These are phyloP conservation scores for Camellia granthamiana DNA, from an alignment of 148 eudicot species.

Conservation along the genomic window DNA sequence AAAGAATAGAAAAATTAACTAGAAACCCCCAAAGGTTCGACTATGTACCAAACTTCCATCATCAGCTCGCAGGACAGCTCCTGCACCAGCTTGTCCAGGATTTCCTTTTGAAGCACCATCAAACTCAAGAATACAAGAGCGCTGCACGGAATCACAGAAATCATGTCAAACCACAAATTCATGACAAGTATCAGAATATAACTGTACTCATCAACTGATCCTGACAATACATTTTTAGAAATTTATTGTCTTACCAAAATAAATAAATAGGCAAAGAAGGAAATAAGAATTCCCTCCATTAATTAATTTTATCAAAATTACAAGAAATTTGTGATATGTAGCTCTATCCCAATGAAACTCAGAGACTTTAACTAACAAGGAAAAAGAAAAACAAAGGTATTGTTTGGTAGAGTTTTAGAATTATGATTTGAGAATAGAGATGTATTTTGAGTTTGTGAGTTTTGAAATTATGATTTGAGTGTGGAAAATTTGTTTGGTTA, in stretches of 20 bases:
- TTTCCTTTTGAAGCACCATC: conserved; percentile 98
- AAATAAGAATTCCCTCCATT: background rate
- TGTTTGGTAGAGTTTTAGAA: too few species aligned
- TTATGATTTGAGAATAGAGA: too few species aligned
- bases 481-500: too few species aligned
- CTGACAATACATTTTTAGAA: background rate
- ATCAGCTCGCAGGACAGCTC: conserved; percentile 64
- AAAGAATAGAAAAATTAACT: conserved; percentile 2
- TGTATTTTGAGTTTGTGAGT: too few species aligned
- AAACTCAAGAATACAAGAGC: conserved; percentile 74
- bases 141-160: conserved; percentile 36
- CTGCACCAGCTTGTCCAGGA: conserved; percentile 97
- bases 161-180: conserved; percentile 3
- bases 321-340: background rate
- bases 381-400: background rate
- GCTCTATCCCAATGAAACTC: background rate
- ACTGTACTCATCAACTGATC: background rate
- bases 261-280: background rate
- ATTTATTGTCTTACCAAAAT: background rate
- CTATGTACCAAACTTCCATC: conserved; percentile 65
- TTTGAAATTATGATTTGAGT: too few species aligned
- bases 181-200: background rate
- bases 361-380: background rate
- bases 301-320: background rate
- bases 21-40: conserved; percentile 4